Evolutionary conservation across 2,329 filamentous ascomycete genomes (phyloP), one percentile per base, ranked within the genome.

Genomic region (Microcyclosporella mali): DNA sequence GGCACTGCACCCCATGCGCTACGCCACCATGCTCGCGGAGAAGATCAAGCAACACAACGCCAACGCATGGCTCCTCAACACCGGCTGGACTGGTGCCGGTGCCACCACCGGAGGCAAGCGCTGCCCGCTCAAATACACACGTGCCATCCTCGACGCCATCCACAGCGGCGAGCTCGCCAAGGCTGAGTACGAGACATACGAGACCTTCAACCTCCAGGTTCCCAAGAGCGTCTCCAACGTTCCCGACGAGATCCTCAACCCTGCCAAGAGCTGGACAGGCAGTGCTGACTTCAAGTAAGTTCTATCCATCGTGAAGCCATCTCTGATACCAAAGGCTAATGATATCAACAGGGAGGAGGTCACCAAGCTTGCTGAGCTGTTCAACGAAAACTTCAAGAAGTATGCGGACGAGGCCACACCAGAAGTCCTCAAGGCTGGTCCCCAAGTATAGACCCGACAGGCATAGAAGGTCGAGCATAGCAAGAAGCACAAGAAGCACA

Each of bases 11-110:
- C 92, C 92, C 60, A 98, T 98, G 92, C 85, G 87, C 69, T 98
- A 98, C 73, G 92, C 92, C 58, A 84, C 84, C 75, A 98, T 98
- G 92, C 78, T 98, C 50, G 92, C 92, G 29, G 87, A 95, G 68
- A 97, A 97, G 84, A 98, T 98, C 65, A 80, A 90, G 63, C 69
- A 87, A 58, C 88, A 98, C 82, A 86, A 88, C 62, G 84, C 88
- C 71, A 94, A 95, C 67, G 92, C 90, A 60, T 98, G 92, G 92
- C 78, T 98, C 57, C 84, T 98, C 69, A 95, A 95, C 84, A 95
- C 89, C 60, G 89, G 89, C 59, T 95, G 89, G 89, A 88, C 94
- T 65, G 89, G 89, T 64, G 89, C 89, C 60, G 87, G 88, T 63
- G 86, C 85, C 62, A 81, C 84, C 60, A 92, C 56, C 11, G 90